Base-by-base conservation (phyloP, 257 asterid genomes). In the Jaltomata sinuosa region DNA sequence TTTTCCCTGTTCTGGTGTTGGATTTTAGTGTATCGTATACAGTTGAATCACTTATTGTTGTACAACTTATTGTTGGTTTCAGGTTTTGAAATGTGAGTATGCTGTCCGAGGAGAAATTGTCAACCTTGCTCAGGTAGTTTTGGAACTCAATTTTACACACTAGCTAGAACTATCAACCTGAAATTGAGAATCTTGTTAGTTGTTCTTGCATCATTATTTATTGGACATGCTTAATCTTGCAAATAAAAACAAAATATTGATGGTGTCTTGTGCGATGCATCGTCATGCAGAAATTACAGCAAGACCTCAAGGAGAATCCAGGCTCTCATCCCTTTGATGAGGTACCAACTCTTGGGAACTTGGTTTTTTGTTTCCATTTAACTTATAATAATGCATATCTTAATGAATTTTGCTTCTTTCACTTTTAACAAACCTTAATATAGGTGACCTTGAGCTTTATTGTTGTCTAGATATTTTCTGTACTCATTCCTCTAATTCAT, bases 31-130 rank as follows among this genome's bases (percentile, higher is more conserved):
- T 22, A 7, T 18, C 53, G 6, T 72, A 5, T 38, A 69, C 52
- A 40, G 15, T 45, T 38, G 14, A 74, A 15, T 74, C 10, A 12
- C 57, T 74, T 74, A 11, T 3, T 25, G 57, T 45, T 2, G 50
- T n/a, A 40, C 29, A 2, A n/a, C 76, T 72, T 82, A 55, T 54
- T 22, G 34, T 50, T 77, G 49, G 74, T 81, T 31, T 84, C 94
- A 95, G 98, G 96, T 95, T 69, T 77, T 92, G 92, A 92, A 93
- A 88, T 94, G 99, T 14, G 97, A 96, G 79, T 94, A 96, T 90
- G 99, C 99, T 65, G 98, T 96, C 68, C 99, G 99, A 12, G 99
- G 99, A 62, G 99, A 96, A 84, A 93, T 96, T 50, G 99, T 96
- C 84, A 89, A 87, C 82, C 92, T 93, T 84, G 99, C 99, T 64